Conservation (phyloP, 2,329 filamentous ascomycete species). For the Falciphora oryzae region DNA sequence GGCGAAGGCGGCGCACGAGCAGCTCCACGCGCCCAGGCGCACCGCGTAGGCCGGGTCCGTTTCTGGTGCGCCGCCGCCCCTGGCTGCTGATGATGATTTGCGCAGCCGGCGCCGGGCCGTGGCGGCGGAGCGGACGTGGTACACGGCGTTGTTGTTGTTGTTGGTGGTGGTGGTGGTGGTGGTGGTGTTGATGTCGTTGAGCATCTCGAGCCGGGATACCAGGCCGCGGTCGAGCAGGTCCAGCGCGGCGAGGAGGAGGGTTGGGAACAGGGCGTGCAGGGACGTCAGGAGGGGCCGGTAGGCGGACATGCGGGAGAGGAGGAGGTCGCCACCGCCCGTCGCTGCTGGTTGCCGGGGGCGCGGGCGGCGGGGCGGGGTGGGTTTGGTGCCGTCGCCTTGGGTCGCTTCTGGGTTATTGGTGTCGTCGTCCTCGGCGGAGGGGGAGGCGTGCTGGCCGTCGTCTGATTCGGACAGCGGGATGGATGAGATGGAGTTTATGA, state of each 20-base stretch:
- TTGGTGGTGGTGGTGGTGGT: not conserved
- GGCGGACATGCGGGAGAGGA: constrained; percentile 30
- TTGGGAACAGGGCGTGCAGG: constrained; percentile 79
- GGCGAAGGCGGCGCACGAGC: constrained; percentile 79
- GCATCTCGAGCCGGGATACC: constrained; percentile 49
- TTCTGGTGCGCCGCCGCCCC: constrained; percentile 17
- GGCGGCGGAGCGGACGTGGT: constrained; percentile 59
- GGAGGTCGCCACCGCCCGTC: constrained; percentile 16
- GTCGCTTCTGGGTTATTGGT: constrained; percentile 15
- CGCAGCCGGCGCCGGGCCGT: constrained; percentile 21
- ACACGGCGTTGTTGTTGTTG: constrained; percentile 31
- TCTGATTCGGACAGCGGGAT: constrained; percentile 19
- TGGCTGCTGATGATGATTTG: constrained; percentile 4
- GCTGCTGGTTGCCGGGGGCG: constrained; percentile 1
- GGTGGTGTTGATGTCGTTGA: constrained; percentile 5
- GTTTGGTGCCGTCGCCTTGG: too few relatives aligned
- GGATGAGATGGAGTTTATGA: constrained; percentile 37
- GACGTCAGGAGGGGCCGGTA: constrained; percentile 61
- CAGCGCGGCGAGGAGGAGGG: constrained; percentile 73
- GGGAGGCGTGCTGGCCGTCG: not conserved
- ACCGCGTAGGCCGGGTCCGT: constrained; percentile 57
- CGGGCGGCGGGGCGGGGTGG: not conserved
- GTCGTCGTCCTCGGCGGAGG: constrained; percentile 8
- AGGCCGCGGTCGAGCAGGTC: constrained; percentile 79
- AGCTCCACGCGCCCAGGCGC: constrained; percentile 73